Percentiles rank a stretch among this genome's conserved stretches.
Conservation (phyloP, 2,329 filamentous ascomycete species). For the Ceratocystis harringtonii region DNA sequence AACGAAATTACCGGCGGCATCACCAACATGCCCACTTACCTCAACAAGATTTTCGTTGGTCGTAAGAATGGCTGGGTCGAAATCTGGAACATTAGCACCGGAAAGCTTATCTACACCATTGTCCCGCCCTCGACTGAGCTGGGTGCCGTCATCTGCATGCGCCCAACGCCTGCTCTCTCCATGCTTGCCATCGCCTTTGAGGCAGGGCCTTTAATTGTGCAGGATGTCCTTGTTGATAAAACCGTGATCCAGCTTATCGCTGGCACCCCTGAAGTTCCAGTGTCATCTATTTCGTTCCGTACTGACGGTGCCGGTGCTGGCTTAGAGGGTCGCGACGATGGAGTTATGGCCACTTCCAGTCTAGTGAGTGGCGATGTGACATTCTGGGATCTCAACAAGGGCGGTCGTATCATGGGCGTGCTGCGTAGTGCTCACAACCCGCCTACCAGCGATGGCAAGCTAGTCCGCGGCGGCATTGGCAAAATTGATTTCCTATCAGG, state of each 20-base stretch:
- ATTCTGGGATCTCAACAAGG: slow-evolving; percentile 89
- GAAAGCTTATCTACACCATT: slow-evolving; percentile 80
- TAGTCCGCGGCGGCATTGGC: slow-evolving; percentile 63
- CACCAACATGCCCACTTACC: slow-evolving; percentile 79
- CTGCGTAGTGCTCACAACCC: slow-evolving; percentile 79
- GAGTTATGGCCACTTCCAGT: slow-evolving; percentile 88
- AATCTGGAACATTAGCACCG: slow-evolving; percentile 94
- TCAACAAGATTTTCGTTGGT: slow-evolving; percentile 91
- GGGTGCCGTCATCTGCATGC: slow-evolving; percentile 73
- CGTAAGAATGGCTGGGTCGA: slow-evolving; percentile 79
- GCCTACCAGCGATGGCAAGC: slow-evolving; percentile 38
- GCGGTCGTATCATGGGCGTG: slow-evolving; percentile 72
- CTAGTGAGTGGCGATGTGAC: slow-evolving; percentile 71
- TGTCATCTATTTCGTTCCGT: slow-evolving; percentile 78
- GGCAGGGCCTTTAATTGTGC: slow-evolving; percentile 61
- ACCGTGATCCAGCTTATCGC: slow-evolving; percentile 54
- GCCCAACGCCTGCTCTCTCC: slow-evolving; percentile 70
- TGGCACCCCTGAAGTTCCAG: slow-evolving; percentile 46
- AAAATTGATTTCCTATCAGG: slow-evolving; percentile 79
- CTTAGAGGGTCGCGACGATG: slow-evolving; percentile 67
- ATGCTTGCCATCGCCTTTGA: slow-evolving; percentile 79
- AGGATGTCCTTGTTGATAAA: slow-evolving; percentile 68
- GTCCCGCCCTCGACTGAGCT: slow-evolving; percentile 56
- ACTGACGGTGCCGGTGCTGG: slow-evolving; percentile 81
- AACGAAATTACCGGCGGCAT: slow-evolving; percentile 63